These are phyloP conservation scores for Tubosaeta sp. DNA, from an alignment of 768 basidiomycete genomes.

Conservation along the genomic window DNA sequence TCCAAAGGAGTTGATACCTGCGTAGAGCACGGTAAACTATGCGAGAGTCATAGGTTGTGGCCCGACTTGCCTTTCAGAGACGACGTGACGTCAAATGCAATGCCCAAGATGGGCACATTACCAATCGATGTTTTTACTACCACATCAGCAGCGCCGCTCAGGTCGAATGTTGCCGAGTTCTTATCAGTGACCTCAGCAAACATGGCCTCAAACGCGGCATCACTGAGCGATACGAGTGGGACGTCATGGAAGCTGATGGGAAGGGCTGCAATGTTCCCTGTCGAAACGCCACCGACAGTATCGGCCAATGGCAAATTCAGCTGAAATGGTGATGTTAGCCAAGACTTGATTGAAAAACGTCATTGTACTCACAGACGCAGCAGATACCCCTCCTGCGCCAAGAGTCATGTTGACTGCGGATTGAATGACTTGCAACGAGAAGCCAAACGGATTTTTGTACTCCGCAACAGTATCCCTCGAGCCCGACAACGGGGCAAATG, in stretches of 20 bases:
- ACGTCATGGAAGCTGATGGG: conserved; percentile 53
- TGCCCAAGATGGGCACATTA: conserved; percentile 58
- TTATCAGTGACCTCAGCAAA: conserved; percentile 57
- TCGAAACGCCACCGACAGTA: conserved; percentile 60
- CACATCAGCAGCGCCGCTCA: conserved; percentile 57
- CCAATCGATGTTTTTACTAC: conserved; percentile 60
- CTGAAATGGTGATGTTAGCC: conserved; percentile 26
- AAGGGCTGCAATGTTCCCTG: conserved; percentile 61
- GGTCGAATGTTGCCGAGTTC: conserved; percentile 38
- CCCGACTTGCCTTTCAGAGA: conserved; percentile 43
- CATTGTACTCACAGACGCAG: conserved; percentile 44
- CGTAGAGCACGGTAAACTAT: not conserved
- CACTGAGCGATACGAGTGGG: conserved; percentile 52
- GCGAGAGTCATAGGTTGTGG: not conserved
- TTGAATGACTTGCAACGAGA: conserved; percentile 61
- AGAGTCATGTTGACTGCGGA: conserved; percentile 54
- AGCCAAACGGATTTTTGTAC: conserved; percentile 75
- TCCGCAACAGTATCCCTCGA: conserved; percentile 51
- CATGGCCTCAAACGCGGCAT: conserved; percentile 50
- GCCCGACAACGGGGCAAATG: conserved; percentile 57
- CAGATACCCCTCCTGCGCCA: conserved; percentile 41
- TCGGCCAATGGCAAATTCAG: conserved; percentile 46
- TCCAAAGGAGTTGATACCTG: conserved; percentile 60
- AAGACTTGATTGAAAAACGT: not conserved
- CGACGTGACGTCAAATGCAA: conserved; percentile 59